Conservation (phyloP, 345 rosid species). For the Sonneratia caseolaris region DNA sequence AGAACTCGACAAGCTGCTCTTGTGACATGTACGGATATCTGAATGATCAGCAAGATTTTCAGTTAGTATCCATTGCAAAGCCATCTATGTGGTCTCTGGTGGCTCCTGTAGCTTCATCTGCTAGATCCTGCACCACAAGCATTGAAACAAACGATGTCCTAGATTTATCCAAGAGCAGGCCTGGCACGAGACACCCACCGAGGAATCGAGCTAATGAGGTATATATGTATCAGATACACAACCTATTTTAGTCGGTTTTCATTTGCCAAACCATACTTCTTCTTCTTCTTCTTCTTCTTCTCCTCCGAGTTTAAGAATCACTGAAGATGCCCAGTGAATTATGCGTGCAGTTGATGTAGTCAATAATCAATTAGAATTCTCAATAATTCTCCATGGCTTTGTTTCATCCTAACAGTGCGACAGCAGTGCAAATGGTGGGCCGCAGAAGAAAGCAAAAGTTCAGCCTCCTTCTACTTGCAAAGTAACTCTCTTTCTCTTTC, state of each 20-base stretch:
- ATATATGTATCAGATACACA: background rate
- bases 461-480: constrained; percentile 77
- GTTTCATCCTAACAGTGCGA: constrained; percentile 43
- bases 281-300: no score
- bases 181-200: constrained; percentile 41
- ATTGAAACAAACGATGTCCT: constrained; percentile 47
- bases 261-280: background rate
- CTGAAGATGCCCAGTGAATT: no score
- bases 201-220: constrained; percentile 79
- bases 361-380: background rate
- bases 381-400: background rate
- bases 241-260: no score
- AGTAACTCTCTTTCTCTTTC: constrained; percentile 21
- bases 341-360: no score
- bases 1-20: constrained; percentile 36
- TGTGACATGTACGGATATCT: constrained; percentile 26
- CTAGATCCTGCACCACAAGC: constrained; percentile 58
- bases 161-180: constrained; percentile 53
- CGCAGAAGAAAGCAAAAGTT: constrained; percentile 77
- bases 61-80: constrained; percentile 11
- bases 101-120: constrained; percentile 31
- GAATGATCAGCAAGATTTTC: constrained; percentile 17
- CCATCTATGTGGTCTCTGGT: constrained; percentile 37
- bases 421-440: constrained; percentile 60
- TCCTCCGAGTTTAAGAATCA: no score